Percentiles rank a stretch among this genome's conserved stretches.
Evolutionary conservation across 352 stramenopile genomes (phyloP).

Genomic region (Saprolegnia parasitica): DNA sequence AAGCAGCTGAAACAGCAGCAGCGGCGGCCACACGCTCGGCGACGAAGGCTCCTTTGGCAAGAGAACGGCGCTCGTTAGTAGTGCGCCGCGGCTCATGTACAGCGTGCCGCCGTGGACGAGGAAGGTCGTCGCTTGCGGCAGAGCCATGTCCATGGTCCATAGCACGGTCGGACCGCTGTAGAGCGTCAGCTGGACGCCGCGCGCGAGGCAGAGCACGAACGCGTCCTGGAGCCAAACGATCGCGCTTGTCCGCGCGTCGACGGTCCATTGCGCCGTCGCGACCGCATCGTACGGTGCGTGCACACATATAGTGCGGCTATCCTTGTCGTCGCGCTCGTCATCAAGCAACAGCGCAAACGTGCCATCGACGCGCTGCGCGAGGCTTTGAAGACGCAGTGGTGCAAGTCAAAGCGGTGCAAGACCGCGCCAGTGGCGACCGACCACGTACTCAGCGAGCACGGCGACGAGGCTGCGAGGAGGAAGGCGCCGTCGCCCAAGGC

Average conservation of each 20-base stretch:
- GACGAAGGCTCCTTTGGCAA: background rate
- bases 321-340: background rate
- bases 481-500: background rate
- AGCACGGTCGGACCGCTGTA: constrained; percentile 1
- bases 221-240: background rate
- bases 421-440: background rate
- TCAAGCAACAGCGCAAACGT: background rate
- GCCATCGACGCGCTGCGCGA: background rate
- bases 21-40: constrained; percentile 32
- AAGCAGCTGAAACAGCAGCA: constrained; percentile 68
- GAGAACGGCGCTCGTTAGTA: background rate
- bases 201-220: background rate
- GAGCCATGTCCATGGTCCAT: background rate
- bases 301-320: background rate
- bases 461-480: background rate
- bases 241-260: background rate
- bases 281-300: constrained; percentile 1
- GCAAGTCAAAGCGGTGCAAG: background rate
- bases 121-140: background rate
- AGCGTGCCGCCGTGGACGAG: background rate
- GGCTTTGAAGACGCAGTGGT: background rate
- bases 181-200: background rate
- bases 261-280: background rate
- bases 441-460: background rate
- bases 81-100: constrained; percentile 5